A percentile compares a stretch with the other conserved stretches of the same genome.
Conservation (phyloP, 148 eudicot species). For the Cornus kousa region DNA sequence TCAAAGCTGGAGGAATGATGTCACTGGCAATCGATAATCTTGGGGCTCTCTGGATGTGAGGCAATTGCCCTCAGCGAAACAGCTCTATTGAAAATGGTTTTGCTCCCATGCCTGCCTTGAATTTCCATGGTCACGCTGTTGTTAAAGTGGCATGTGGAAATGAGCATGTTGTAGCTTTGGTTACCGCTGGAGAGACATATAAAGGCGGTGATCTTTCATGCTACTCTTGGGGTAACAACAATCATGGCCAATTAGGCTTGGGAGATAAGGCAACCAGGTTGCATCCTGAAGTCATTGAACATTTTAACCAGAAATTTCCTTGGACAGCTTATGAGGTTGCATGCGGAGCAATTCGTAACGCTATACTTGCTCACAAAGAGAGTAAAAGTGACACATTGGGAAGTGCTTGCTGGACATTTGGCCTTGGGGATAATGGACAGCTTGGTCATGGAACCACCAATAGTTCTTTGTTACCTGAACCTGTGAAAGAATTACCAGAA, state of each 20-base stretch:
- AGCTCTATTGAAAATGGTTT: slow-evolving; percentile 35
- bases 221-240: slow-evolving; percentile 83
- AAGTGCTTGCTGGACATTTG: slow-evolving; percentile 83
- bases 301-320: slow-evolving; percentile 41
- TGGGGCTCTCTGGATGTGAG: slow-evolving; percentile 90
- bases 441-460: slow-evolving; percentile 83
- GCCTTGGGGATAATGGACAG: slow-evolving; percentile 84
- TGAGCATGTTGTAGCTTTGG: slow-evolving; percentile 81
- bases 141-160: slow-evolving; percentile 95
- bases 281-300: slow-evolving; percentile 47
- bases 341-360: slow-evolving; percentile 81
- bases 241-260: slow-evolving; percentile 77
- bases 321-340: slow-evolving; percentile 70
- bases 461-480: slow-evolving; percentile 46
- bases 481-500: slow-evolving; percentile 46
- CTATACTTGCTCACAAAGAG: slow-evolving; percentile 56
- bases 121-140: slow-evolving; percentile 74
- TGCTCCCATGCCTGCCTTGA: slow-evolving; percentile 54
- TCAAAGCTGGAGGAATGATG: slow-evolving; percentile 96
- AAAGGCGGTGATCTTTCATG: slow-evolving; percentile 62
- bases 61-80: slow-evolving; percentile 65
- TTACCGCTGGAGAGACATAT: slow-evolving; percentile 56
- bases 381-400: slow-evolving; percentile 40
- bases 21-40: slow-evolving; percentile 73
- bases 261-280: slow-evolving; percentile 65